Evolutionary conservation across 2,329 filamentous ascomycete species (phyloP), one percentile per base, ranked within the genome.

Genomic region (Pseudogymnoascus sp.): DNA sequence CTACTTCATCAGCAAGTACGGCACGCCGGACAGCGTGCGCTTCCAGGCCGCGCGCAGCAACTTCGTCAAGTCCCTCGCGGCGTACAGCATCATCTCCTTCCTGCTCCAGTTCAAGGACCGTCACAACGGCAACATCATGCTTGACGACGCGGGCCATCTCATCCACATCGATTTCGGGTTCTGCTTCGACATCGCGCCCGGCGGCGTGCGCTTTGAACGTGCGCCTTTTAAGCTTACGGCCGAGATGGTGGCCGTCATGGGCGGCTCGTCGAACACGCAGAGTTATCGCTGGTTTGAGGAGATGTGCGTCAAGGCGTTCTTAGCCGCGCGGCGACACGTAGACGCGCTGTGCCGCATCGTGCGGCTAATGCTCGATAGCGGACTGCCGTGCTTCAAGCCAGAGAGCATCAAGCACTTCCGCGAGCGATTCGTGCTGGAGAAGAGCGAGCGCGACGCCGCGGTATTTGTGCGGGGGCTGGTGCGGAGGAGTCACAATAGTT

Each of bases 171-270:
- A 99, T 75, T 99, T 99, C 72, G 95, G 95, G 8, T 99, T 99
- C 83, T 97, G 93, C 78, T 99, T 99, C 77, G 96, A 99, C 73
- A 97, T 99, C 70, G 95, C 93, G 1, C 95, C 95, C 0, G 95
- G 95, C 59, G 95, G 96, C 65, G 92, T 99, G 72, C 93, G 93
- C 70, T 99, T 99, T 73, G 95, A 99, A 80, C 89, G 95, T 24
- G 95, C 95, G 0, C 95, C 95, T 0, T 99, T 99, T 82, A 99
- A 99, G 78, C 85, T 99, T 62, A 99, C 95, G 0, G 84, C 86
- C 6, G 95, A 99, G 75, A 99, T 99, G 96, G 84, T 99, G 65
- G 91, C 93, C n/a, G 95, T 99, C 70, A 97, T 99, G 93, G 93
- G 95, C 62, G 93, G 93, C 64, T 87, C 82, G 62, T 88, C 86